A percentile compares a stretch with the other conserved stretches of the same genome.
Evolutionary conservation across 2,329 filamentous ascomycete genomes (phyloP).

Genomic region (Xylariaceae sp.): DNA sequence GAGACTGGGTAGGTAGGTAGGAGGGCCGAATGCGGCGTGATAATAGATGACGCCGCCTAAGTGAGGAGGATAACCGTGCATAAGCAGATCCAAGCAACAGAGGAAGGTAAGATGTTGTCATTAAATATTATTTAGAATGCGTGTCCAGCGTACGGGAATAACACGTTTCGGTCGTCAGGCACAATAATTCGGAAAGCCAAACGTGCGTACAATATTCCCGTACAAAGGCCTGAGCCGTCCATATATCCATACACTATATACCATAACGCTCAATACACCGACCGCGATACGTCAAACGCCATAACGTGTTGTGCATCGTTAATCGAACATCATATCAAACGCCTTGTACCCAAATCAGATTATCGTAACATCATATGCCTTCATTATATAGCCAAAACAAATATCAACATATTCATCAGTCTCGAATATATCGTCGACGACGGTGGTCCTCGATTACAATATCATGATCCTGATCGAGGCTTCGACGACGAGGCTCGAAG

Average conservation of each 20-base stretch:
- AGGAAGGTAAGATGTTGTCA: too few species aligned
- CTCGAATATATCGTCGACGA: constrained; percentile 39
- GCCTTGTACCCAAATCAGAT: neutral
- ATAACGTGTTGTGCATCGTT: neutral
- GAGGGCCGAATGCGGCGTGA: too few species aligned
- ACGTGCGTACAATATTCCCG: neutral
- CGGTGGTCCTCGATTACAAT: constrained; percentile 44
- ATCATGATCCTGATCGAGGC: constrained; percentile 41
- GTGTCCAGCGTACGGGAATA: neutral
- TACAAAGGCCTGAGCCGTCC: neutral
- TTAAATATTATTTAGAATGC: neutral
- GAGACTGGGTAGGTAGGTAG: too few species aligned
- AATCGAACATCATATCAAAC: too few species aligned
- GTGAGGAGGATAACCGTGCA: too few species aligned
- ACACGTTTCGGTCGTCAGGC: neutral
- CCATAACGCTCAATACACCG: neutral
- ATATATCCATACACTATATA: constrained; percentile 9
- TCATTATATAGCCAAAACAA: too few species aligned
- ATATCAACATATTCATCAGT: constrained; percentile 27
- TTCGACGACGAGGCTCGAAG: constrained; percentile 45
- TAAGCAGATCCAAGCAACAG: too few species aligned
- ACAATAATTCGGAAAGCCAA: neutral
- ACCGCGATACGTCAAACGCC: constrained; percentile 6
- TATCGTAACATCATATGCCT: constrained; percentile 6
- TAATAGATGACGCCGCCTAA: too few species aligned